Evolutionary conservation across 2,329 filamentous ascomycete genomes (phyloP).

Genomic region (Paraphaeosphaeria minitans): DNA sequence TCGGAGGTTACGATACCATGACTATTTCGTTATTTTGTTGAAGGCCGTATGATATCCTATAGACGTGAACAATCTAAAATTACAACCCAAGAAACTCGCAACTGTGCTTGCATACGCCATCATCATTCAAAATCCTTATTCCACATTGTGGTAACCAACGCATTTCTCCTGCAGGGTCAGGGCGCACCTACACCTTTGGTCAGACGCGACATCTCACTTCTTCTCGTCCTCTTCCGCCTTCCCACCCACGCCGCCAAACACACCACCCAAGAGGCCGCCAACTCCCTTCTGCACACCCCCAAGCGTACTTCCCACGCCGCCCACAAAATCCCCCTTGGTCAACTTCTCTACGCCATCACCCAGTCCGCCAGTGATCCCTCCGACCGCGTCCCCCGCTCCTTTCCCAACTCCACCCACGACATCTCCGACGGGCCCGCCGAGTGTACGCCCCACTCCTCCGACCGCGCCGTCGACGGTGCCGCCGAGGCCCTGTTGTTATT

Average conservation of each 20-base stretch:
- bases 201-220: background rate
- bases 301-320: constrained; percentile 49
- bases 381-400: constrained; percentile 47
- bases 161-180: no score
- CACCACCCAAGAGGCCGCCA: constrained; percentile 43
- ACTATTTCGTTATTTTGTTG: background rate
- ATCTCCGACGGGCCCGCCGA: constrained; percentile 48
- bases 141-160: no score
- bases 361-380: constrained; percentile 49
- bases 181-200: no score
- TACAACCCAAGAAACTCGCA: background rate
- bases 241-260: constrained; percentile 33
- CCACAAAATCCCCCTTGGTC: constrained; percentile 52
- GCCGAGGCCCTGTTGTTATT: constrained; percentile 30
- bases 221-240: constrained; percentile 25
- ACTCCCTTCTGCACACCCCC: constrained; percentile 49
- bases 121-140: background rate
- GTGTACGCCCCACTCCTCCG: constrained; percentile 44
- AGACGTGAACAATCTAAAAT: background rate
- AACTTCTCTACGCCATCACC: constrained; percentile 54
- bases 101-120: background rate
- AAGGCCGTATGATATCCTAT: background rate
- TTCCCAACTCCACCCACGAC: constrained; percentile 51
- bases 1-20: background rate
- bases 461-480: constrained; percentile 46